phyloP scores from a whole-genome alignment of 116 monocot genomes.

The Posidonia oceanica region DNA sequence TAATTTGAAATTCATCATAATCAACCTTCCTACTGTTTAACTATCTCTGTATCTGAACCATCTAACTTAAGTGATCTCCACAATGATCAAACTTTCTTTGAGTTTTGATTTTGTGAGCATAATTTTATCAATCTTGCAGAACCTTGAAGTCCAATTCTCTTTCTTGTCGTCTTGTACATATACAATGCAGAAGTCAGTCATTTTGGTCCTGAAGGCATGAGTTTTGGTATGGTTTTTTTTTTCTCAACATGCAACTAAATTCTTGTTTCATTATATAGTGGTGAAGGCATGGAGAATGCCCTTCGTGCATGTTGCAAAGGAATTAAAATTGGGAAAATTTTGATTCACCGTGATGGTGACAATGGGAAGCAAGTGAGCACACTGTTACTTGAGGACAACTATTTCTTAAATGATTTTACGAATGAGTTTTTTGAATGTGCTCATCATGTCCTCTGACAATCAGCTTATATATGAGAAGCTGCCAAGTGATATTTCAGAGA shows the following conservation, averaged over 20 bases:
- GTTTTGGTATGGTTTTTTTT: not conserved
- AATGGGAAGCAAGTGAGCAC: slow-evolving; percentile 66
- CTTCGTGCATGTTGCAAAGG: slow-evolving; percentile 96
- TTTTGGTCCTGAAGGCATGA: too few species aligned
- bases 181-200: too few species aligned
- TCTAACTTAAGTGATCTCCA: too few species aligned
- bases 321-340: slow-evolving; percentile 97
- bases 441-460: slow-evolving; percentile 9
- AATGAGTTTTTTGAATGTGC: not conserved
- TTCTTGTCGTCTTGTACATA: not conserved
- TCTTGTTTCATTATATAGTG: slow-evolving; percentile 28
- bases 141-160: not conserved
- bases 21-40: too few species aligned
- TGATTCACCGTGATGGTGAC: slow-evolving; percentile 93
- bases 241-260: not conserved
- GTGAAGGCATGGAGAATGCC: slow-evolving; percentile 99
- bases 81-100: too few species aligned
- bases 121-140: too few species aligned
- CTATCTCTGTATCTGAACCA: too few species aligned
- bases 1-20: too few species aligned
- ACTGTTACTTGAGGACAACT: not conserved
- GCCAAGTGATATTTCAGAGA: slow-evolving; percentile 85
- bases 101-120: too few species aligned
- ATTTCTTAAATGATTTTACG: not conserved
- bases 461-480: slow-evolving; percentile 96